Evolutionary conservation across 2,329 filamentous ascomycete species (phyloP), one percentile per base, ranked within the genome.

Genomic region (Epichloe sibirici): DNA sequence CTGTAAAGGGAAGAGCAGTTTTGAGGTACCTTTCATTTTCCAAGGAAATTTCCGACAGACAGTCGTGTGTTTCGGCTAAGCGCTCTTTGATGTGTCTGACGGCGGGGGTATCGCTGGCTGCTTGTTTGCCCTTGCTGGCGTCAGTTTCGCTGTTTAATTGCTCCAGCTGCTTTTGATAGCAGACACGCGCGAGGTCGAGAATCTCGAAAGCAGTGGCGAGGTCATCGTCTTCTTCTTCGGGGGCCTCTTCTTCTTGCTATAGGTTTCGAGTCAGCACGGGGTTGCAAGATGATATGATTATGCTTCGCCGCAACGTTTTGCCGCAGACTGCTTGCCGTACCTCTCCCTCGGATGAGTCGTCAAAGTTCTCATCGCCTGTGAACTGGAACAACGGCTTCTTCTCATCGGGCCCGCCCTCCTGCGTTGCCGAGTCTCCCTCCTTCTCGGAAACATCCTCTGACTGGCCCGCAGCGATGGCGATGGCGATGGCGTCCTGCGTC

Each of bases 41-140:
- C 31, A 98, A 76, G n/a, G 87, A 94, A 56, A 98, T 96, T 69
- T 98, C 93, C 9, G 90, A 88, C 56, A 97, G 86, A 52, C 95
- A 79, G 65, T 96, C 90, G 66, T 96, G 89, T 8, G 89, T 95
- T 65, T 98, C 93, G 55, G 89, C 89, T 37, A 97, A 78, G 53
- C 89, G 83, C 69, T 95, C 88, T 69, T 90, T 90, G 63, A 90
- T 75, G 55, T 86, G 81, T 57, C 76, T 71, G 44, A 74, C 58
- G 2, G 65, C 60, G 42, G 71, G 68, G 7, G 68, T 69, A 50
- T 75, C 71, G 23, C 69, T 62, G 15, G 64, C 64, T 38, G 63
- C 64, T 54, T 73, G 70, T 54, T 76, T 75, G 53, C 67, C 71
- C 53, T 74, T 73, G 54, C 65, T 65, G 46, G 68, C 62, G 48